Conservation (phyloP, 352 stramenopile species). For the Globisporangium megalacanthum region DNA sequence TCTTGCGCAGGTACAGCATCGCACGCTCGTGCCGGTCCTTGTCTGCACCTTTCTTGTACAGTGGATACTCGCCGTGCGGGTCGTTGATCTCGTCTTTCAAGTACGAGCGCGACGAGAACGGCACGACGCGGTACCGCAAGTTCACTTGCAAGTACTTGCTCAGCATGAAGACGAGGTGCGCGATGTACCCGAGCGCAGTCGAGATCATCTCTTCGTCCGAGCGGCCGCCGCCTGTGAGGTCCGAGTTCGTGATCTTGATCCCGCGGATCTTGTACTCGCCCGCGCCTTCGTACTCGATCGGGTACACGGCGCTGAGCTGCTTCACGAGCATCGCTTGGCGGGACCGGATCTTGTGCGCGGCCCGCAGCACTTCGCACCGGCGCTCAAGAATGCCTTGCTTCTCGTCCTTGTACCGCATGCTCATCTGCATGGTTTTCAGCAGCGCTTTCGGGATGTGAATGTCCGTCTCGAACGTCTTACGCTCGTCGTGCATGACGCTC, state of each 20-base stretch:
- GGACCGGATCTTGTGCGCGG: conserved; percentile 79
- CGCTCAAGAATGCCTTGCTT: conserved; percentile 72
- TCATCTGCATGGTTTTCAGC: conserved; percentile 76
- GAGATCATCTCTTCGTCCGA: conserved; percentile 78
- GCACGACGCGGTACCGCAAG: conserved; percentile 73
- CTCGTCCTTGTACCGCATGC: conserved; percentile 77
- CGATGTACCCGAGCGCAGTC: conserved; percentile 81
- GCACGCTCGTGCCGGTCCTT: conserved; percentile 74
- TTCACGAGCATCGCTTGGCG: conserved; percentile 75
- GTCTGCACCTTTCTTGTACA: conserved; percentile 78
- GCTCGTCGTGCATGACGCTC: conserved; percentile 66
- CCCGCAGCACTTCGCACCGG: conserved; percentile 67
- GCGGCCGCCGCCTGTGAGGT: conserved; percentile 47
- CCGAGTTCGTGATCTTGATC: conserved; percentile 70
- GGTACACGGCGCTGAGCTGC: conserved; percentile 71
- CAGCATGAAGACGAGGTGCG: conserved; percentile 86
- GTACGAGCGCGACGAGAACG: conserved; percentile 75
- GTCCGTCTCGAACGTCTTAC: conserved; percentile 70
- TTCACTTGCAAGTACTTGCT: conserved; percentile 87
- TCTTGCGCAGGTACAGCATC: conserved; percentile 69
- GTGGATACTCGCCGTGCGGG: conserved; percentile 65
- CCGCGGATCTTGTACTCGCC: conserved; percentile 80
- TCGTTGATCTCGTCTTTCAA: conserved; percentile 87
- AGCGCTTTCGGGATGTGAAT: conserved; percentile 79
- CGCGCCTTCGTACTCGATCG: conserved; percentile 76